Base-by-base conservation (phyloP, 306 rosid species). In the Cicer pinnatifidum region DNA sequence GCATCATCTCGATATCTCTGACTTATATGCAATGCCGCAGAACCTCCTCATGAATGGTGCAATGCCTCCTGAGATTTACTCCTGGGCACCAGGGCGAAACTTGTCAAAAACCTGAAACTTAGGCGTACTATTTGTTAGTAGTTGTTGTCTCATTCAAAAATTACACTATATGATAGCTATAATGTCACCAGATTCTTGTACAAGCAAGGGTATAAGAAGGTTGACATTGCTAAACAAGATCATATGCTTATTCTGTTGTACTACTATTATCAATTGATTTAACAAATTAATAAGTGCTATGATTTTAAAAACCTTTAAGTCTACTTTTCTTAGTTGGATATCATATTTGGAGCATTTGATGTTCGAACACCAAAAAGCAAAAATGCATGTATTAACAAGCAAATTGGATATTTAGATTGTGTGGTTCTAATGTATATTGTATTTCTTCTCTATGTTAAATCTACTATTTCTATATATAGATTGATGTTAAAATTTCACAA, bases 1-100 rank as follows among this genome's bases (percentile, higher is more conserved):
- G 50, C 91, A 86, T 71, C 92, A 84, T 80, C 84, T 85, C 52
- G 93, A 88, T 71, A 79, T 86, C 70, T 85, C 88, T 3, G 92
- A 90, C 62, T 62, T 88, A 4, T 90, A 86, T 76, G 89, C 89
- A 68, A 75, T 90, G 89, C 96, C 96, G 8, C 87, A 85, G 59
- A 90, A 88, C 82, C 76, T 88, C 59, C 88, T 88, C 88, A 82
- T 89, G 33, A 86, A 78, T 76, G 88, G 91, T 20, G 76, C 88
- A 61, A 83, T 85, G 83, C 79, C 88, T 16, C 91, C 89, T 0
- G 96, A 90, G 87, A 74, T 85, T 3, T 90, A 86, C 78, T 82
- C 92, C 60, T 88, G 93, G 93, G 86, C 87, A 50, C 85, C 96
- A 1, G 79, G 85, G 50, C 73, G 82, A 62, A 82, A 71, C 81